Conservation (phyloP, 306 rosid species). For the Arachis stenosperma region DNA sequence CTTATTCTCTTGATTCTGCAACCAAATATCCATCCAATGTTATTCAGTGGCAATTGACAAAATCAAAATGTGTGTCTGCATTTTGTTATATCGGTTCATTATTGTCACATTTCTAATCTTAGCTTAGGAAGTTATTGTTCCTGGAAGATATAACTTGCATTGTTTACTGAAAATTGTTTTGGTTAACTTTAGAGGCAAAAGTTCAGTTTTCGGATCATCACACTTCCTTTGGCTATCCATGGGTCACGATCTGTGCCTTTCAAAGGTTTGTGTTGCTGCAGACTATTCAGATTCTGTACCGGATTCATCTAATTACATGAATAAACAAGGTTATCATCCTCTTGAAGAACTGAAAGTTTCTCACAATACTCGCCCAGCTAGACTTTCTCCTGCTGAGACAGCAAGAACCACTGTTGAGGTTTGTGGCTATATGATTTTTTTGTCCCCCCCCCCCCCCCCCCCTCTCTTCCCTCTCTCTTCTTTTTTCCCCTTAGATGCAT, state of each 20-base stretch:
- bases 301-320: conserved; percentile 68
- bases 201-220: conserved; percentile 55
- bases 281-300: conserved; percentile 90
- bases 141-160: conserved; percentile 24
- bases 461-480: too few relatives aligned
- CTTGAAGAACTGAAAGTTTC: conserved; percentile 81
- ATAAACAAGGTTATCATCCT: conserved; percentile 75
- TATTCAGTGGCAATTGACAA: conserved; percentile 22
- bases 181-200: conserved; percentile 63
- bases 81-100: conserved; percentile 13
- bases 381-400: conserved; percentile 78
- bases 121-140: conserved; percentile 13
- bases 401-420: conserved; percentile 91
- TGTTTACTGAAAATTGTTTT: conserved; percentile 41
- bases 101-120: conserved; percentile 17
- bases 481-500: background rate
- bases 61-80: background rate
- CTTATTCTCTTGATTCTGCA: conserved; percentile 23
- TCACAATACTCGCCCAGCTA: conserved; percentile 55
- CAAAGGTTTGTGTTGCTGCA: conserved; percentile 89
- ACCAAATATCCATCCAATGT: conserved; percentile 24
- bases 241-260: conserved; percentile 67
- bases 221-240: conserved; percentile 61
- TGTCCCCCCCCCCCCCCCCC: background rate
- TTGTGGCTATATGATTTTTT: conserved; percentile 28